Percentiles rank a stretch among this genome's conserved stretches.
phyloP scores from a whole-genome alignment of 2,329 filamentous ascomycete genomes.

The Aspergillus arachidicola region DNA sequence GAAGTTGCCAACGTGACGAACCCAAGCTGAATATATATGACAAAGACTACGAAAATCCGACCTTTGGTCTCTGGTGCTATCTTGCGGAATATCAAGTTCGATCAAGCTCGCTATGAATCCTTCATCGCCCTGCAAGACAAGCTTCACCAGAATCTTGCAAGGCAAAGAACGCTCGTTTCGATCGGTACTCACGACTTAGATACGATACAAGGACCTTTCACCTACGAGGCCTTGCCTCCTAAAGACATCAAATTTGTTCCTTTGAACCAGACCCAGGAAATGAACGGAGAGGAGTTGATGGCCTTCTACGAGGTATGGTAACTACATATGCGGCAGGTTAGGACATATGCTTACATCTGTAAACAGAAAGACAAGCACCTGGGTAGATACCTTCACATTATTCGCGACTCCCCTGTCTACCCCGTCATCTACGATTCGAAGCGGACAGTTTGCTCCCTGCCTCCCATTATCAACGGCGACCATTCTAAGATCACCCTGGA shows the following conservation, averaged over 20 bases:
- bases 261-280: constrained; percentile 85
- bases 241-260: constrained; percentile 89
- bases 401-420: constrained; percentile 89
- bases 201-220: constrained; percentile 91
- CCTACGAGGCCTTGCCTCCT: constrained; percentile 90
- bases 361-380: constrained; percentile 82
- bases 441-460: constrained; percentile 83
- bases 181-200: constrained; percentile 97
- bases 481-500: constrained; percentile 93
- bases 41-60: constrained; percentile 72
- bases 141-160: constrained; percentile 91
- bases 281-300: constrained; percentile 90
- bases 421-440: constrained; percentile 94
- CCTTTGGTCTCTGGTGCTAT: constrained; percentile 89
- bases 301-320: constrained; percentile 72
- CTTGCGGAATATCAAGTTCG: constrained; percentile 87
- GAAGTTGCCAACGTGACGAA: constrained; percentile 12
- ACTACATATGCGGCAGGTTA: background rate
- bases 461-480: constrained; percentile 96
- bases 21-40: constrained; percentile 3
- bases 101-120: constrained; percentile 86
- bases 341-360: constrained; percentile 17
- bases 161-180: constrained; percentile 89
- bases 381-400: constrained; percentile 88
- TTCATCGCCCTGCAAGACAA: constrained; percentile 99